Evolutionary conservation across 768 basidiomycete species (phyloP).

Genomic region (Lentinula guzmanii): DNA sequence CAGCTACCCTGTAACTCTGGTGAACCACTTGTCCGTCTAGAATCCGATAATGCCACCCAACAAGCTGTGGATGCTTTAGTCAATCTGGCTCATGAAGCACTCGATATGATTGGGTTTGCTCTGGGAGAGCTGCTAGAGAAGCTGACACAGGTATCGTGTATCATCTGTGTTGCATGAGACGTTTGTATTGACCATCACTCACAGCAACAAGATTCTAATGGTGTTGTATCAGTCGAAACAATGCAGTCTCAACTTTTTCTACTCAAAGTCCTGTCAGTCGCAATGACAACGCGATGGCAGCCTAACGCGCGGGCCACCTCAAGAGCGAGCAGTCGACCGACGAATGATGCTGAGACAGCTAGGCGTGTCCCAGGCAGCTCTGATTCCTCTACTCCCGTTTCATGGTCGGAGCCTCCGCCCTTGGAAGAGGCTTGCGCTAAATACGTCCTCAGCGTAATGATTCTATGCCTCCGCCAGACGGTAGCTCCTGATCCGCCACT

Average conservation of each 20-base stretch:
- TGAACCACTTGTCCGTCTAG: slow-evolving; percentile 61
- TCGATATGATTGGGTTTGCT: slow-evolving; percentile 77
- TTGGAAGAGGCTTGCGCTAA: slow-evolving; percentile 79
- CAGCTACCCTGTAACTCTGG: slow-evolving; percentile 89
- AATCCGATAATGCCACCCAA: slow-evolving; percentile 68
- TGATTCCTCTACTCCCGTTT: slow-evolving; percentile 31
- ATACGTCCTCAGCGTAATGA: slow-evolving; percentile 78
- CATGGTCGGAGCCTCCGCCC: slow-evolving; percentile 61
- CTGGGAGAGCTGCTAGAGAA: slow-evolving; percentile 75
- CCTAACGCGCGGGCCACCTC: slow-evolving; percentile 33
- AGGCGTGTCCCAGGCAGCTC: slow-evolving; percentile 31
- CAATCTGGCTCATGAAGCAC: slow-evolving; percentile 69
- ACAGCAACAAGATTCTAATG: slow-evolving; percentile 10
- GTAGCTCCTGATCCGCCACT: slow-evolving; percentile 46
- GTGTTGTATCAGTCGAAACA: slow-evolving; percentile 46
- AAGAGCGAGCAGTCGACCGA: slow-evolving; percentile 28
- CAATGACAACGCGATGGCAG: slow-evolving; percentile 75
- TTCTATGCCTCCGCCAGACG: slow-evolving; percentile 75
- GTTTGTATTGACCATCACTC: slow-evolving; percentile 2
- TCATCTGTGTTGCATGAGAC: slow-evolving; percentile 7
- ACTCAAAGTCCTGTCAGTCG: slow-evolving; percentile 72
- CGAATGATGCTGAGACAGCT: slow-evolving; percentile 14
- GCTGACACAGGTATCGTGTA: slow-evolving; percentile 56
- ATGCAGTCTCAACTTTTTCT: slow-evolving; percentile 85
- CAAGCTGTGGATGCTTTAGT: slow-evolving; percentile 75